Evolutionary conservation across 2,329 filamentous ascomycete genomes (phyloP).

Genomic region (Xylogone sp.): DNA sequence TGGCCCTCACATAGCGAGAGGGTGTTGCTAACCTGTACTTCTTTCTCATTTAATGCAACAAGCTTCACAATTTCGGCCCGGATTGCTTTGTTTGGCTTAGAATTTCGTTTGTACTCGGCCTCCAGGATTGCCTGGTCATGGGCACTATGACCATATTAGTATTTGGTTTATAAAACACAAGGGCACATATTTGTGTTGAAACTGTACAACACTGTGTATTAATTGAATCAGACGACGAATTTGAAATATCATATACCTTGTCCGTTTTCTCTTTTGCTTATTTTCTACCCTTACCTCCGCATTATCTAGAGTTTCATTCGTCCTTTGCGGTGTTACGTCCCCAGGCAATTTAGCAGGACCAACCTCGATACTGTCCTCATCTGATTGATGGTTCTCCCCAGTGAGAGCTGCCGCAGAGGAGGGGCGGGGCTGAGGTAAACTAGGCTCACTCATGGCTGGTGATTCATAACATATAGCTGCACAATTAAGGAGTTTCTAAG

Average conservation of each 20-base stretch:
- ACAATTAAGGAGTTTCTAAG: conserved; percentile 4
- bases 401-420: conserved; percentile 14
- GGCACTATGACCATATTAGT: conserved; percentile 52
- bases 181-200: background rate
- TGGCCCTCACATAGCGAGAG: conserved; percentile 2
- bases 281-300: conserved; percentile 30
- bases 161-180: background rate
- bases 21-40: conserved; percentile 76
- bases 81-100: conserved; percentile 87
- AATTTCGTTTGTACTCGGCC: conserved; percentile 76
- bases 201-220: background rate
- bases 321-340: conserved; percentile 13
- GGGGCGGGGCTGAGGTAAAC: conserved; percentile 23
- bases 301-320: conserved; percentile 17
- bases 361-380: conserved; percentile 15
- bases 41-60: conserved; percentile 79
- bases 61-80: conserved; percentile 84
- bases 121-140: conserved; percentile 89
- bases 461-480: conserved; percentile 20
- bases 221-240: background rate
- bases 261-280: conserved; percentile 54
- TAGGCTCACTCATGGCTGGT: conserved; percentile 27
- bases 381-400: conserved; percentile 9
- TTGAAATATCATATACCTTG: conserved; percentile 47
- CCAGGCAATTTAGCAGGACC: conserved; percentile 17